phyloP scores from a whole-genome alignment of 257 asterid genomes.

The Phtheirospermum japonicum region DNA sequence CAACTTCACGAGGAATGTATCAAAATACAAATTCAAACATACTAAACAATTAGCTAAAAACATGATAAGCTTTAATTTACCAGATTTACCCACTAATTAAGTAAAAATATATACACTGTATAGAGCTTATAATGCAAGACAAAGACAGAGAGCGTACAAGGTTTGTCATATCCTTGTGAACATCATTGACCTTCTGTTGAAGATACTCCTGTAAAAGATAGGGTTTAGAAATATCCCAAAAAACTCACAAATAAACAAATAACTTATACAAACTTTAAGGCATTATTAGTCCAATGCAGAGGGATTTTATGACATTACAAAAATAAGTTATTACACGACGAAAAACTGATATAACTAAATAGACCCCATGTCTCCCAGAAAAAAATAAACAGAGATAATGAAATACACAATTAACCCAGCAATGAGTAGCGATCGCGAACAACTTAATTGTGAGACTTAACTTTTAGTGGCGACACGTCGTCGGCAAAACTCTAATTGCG shows the following conservation, averaged over 20 bases:
- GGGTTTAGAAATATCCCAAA: slow-evolving; percentile 15
- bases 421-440: no score
- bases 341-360: no score
- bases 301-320: background rate
- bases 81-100: slow-evolving; percentile 8
- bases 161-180: slow-evolving; percentile 71
- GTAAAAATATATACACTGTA: background rate
- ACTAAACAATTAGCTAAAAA: background rate
- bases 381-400: no score
- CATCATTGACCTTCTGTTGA: slow-evolving; percentile 61
- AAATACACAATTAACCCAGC: no score
- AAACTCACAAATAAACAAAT: background rate
- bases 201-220: slow-evolving; percentile 58
- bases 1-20: background rate
- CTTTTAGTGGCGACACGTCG: background rate
- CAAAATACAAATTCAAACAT: background rate
- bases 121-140: slow-evolving; percentile 13
- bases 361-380: no score
- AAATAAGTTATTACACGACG: no score
- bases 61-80: background rate
- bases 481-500: background rate
- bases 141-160: slow-evolving; percentile 43
- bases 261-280: background rate
- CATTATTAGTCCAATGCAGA: background rate
- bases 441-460: no score